Evolutionary conservation across 2,329 filamentous ascomycete species (phyloP).

Genomic region (Dothidotthia symphoricarpi): DNA sequence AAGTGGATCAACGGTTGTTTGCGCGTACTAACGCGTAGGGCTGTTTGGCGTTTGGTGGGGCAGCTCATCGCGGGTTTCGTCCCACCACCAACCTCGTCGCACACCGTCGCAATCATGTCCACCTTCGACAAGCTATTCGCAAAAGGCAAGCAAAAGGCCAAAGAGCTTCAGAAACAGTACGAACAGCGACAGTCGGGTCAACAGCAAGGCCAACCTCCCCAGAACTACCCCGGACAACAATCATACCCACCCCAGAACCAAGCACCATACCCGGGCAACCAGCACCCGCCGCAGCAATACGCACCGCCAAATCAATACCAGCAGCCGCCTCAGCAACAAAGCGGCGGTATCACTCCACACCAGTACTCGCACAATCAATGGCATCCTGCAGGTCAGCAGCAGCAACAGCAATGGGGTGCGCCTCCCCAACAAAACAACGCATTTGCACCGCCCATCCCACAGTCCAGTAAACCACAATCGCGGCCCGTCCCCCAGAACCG

Average conservation of each 20-base stretch:
- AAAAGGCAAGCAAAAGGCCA: slow-evolving; percentile 40
- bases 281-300: slow-evolving; percentile 10
- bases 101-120: slow-evolving; percentile 23
- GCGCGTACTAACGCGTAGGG: too few relatives aligned
- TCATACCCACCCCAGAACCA: slow-evolving; percentile 12
- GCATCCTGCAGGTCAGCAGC: slow-evolving; percentile 12
- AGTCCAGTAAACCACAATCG: slow-evolving; percentile 33
- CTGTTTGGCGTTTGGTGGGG: slow-evolving; percentile 3
- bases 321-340: slow-evolving; percentile 14
- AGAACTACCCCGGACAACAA: slow-evolving; percentile 9
- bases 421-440: slow-evolving; percentile 26
- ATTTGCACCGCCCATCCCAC: slow-evolving; percentile 31
- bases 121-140: slow-evolving; percentile 37
- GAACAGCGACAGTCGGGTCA: slow-evolving; percentile 22
- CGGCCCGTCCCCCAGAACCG: slow-evolving; percentile 32
- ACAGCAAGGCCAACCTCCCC: slow-evolving; percentile 19
- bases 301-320: slow-evolving; percentile 18
- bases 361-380: slow-evolving; percentile 17
- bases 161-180: slow-evolving; percentile 28
- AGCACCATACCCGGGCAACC: slow-evolving; percentile 6
- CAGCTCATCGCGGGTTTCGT: slow-evolving; percentile 7
- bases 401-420: slow-evolving; percentile 23
- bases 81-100: too few relatives aligned
- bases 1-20: too few relatives aligned
- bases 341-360: slow-evolving; percentile 10